These are phyloP conservation scores for Blastomyces silverae DNA, from an alignment of 2,329 filamentous ascomycete genomes.

Conservation along the genomic window DNA sequence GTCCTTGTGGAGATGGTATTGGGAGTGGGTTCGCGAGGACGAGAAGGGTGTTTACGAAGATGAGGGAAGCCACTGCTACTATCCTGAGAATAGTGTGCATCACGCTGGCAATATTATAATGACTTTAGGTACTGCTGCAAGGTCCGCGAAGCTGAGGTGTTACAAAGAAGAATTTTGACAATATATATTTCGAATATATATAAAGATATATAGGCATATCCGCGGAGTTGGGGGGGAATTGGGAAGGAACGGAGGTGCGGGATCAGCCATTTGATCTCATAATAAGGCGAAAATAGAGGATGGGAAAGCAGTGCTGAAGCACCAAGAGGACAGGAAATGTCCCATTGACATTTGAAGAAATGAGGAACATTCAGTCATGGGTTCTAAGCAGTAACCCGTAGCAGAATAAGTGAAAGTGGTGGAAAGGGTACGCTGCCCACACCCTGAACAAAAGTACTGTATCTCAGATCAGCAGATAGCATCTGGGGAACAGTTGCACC, in stretches of 20 bases:
- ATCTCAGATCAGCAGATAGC: neutral
- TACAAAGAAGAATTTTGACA: neutral
- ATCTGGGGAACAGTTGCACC: neutral
- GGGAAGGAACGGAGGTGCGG: slow-evolving; percentile 1
- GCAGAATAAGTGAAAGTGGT: neutral
- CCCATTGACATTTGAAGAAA: neutral
- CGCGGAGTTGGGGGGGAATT: neutral
- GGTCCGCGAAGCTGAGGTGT: neutral
- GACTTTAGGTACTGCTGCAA: neutral
- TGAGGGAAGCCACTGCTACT: neutral
- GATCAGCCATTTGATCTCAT: neutral
- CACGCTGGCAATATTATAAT: neutral
- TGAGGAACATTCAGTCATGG: neutral
- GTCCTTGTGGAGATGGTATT: neutral
- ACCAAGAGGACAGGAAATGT: neutral
- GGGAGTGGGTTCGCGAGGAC: slow-evolving; percentile 1
- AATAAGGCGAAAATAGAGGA: neutral
- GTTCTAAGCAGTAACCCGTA: neutral
- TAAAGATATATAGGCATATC: neutral
- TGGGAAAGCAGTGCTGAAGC: neutral
- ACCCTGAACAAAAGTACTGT: neutral
- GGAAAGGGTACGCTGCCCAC: neutral
- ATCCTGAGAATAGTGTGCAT: neutral
- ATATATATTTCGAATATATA: neutral
- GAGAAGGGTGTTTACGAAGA: neutral